Evolutionary conservation across 352 stramenopile species (phyloP).

Genomic region (Phytophthora tentaculata): DNA sequence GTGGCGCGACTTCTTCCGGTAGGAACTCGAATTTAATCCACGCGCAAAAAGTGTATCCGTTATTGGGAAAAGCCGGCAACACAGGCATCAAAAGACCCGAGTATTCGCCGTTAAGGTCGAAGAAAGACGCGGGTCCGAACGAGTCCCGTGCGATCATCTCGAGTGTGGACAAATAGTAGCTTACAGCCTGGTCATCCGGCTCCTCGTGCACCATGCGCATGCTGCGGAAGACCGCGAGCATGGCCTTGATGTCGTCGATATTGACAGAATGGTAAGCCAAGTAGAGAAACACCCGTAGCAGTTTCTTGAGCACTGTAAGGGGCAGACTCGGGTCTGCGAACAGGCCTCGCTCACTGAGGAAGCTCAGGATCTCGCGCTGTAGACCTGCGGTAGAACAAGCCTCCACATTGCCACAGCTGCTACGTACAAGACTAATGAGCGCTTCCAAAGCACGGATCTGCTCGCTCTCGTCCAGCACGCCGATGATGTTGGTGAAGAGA

Average conservation of each 20-base stretch:
- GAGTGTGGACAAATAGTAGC: slow-evolving; percentile 81
- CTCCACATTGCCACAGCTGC: slow-evolving; percentile 80
- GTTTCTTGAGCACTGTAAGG: slow-evolving; percentile 74
- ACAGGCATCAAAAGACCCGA: slow-evolving; percentile 76
- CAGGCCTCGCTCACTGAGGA: slow-evolving; percentile 72
- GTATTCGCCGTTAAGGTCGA: slow-evolving; percentile 81
- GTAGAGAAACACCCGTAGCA: slow-evolving; percentile 80
- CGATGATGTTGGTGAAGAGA: slow-evolving; percentile 73
- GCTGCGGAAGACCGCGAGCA: slow-evolving; percentile 82
- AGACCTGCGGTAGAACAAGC: slow-evolving; percentile 72
- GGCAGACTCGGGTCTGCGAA: slow-evolving; percentile 68
- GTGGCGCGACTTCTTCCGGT: slow-evolving; percentile 67
- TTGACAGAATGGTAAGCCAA: slow-evolving; percentile 80
- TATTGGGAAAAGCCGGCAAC: slow-evolving; percentile 75
- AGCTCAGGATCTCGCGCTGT: slow-evolving; percentile 74
- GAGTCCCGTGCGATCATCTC: slow-evolving; percentile 88
- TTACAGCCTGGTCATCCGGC: slow-evolving; percentile 73
- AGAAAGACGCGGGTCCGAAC: slow-evolving; percentile 83
- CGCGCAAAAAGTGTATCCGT: slow-evolving; percentile 86
- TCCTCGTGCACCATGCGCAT: slow-evolving; percentile 70
- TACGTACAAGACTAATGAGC: slow-evolving; percentile 79
- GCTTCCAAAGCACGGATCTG: slow-evolving; percentile 73
- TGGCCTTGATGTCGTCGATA: slow-evolving; percentile 81
- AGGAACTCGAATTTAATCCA: slow-evolving; percentile 88
- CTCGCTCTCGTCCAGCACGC: slow-evolving; percentile 66